Percentiles rank a stretch among this genome's conserved stretches.
These are phyloP conservation scores for Phylloporus scabripes DNA, from an alignment of 768 basidiomycete genomes.

Conservation along the genomic window DNA sequence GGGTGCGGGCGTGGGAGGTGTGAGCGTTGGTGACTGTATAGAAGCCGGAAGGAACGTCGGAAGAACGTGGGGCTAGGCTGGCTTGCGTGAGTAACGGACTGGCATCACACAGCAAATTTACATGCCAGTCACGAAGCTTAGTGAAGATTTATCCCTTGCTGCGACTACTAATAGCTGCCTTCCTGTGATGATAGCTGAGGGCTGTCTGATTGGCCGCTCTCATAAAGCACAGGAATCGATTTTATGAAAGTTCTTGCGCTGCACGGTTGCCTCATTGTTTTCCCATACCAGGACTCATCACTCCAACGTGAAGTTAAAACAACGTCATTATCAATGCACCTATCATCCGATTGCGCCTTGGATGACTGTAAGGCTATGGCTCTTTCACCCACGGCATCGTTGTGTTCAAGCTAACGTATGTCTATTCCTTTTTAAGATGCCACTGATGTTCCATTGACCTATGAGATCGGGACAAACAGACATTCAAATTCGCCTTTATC, in stretches of 20 bases:
- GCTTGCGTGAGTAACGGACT: conserved; percentile 12
- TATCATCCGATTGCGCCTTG: neutral
- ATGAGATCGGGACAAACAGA: neutral
- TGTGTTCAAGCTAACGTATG: neutral
- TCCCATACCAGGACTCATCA: conserved; percentile 12
- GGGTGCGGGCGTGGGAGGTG: conserved; percentile 84
- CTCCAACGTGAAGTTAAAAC: conserved; percentile 13
- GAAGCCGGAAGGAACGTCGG: conserved; percentile 63
- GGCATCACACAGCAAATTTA: conserved; percentile 10
- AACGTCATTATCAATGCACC: conserved; percentile 16
- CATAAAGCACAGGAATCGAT: conserved; percentile 19
- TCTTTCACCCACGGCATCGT: neutral
- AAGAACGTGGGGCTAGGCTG: conserved; percentile 32
- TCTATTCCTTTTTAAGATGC: neutral
- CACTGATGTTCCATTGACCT: neutral
- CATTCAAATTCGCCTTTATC: conserved; percentile 5
- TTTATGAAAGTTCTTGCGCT: conserved; percentile 8
- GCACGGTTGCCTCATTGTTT: conserved; percentile 24
- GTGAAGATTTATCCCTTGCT: conserved; percentile 3
- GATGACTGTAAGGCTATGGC: neutral
- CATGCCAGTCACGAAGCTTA: conserved; percentile 7
- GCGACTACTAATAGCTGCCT: conserved; percentile 6
- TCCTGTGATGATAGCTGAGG: conserved; percentile 6
- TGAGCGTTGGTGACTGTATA: conserved; percentile 84
- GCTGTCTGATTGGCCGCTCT: conserved; percentile 1